A percentile compares a stretch with the other conserved stretches of the same genome.
Evolutionary conservation across 345 rosid genomes (phyloP).

Genomic region (Punica granatum): DNA sequence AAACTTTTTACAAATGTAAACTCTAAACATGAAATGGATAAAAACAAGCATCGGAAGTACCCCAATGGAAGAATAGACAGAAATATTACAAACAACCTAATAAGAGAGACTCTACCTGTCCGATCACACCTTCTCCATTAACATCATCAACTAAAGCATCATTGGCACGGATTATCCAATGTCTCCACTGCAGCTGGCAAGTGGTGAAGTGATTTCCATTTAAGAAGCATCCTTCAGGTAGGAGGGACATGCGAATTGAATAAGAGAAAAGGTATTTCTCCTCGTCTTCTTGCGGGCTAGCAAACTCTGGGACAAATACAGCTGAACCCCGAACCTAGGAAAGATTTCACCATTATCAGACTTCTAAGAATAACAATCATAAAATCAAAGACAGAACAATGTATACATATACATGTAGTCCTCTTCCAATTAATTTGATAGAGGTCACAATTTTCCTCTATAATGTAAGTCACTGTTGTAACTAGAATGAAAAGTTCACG

Average conservation of each 20-base stretch:
- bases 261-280: constrained; percentile 46
- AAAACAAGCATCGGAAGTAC: not conserved
- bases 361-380: not conserved
- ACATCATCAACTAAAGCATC: constrained; percentile 32
- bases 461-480: not conserved
- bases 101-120: constrained; percentile 32
- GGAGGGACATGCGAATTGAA: constrained; percentile 78
- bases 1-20: not conserved
- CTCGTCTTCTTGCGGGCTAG: constrained; percentile 24
- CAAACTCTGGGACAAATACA: constrained; percentile 61
- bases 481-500: not conserved
- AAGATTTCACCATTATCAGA: not conserved
- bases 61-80: not conserved
- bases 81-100: constrained; percentile 1
- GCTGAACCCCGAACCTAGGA: constrained; percentile 74
- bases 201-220: constrained; percentile 48
- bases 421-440: not conserved
- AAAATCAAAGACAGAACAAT: not conserved
- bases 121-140: constrained; percentile 62
- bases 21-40: not conserved
- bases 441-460: not conserved
- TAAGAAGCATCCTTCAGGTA: constrained; percentile 58
- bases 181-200: constrained; percentile 64
- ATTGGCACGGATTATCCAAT: constrained; percentile 56
- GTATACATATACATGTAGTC: not conserved